phyloP scores from a whole-genome alignment of 495 filamentous ascomycete genomes.

The Patellaria atrata region DNA sequence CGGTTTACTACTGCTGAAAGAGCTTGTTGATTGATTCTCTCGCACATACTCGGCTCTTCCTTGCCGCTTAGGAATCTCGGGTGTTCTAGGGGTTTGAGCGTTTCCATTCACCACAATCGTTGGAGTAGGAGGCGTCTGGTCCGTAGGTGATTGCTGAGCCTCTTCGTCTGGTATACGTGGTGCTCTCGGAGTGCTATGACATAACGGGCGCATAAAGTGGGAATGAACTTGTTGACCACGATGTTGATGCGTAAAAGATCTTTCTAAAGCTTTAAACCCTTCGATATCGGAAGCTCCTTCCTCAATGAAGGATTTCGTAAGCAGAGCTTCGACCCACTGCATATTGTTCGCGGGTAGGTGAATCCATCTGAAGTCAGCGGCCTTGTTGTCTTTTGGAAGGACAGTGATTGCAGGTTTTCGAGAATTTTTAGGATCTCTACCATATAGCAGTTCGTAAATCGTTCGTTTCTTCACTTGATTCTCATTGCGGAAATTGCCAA shows the following conservation, averaged over 20 bases:
- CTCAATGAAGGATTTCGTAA: conserved; percentile 55
- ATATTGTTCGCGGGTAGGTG: conserved; percentile 53
- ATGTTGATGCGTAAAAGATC: conserved; percentile 50
- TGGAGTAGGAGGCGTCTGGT: too few species aligned
- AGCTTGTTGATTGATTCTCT: too few species aligned
- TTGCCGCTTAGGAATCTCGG: too few species aligned
- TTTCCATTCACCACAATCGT: too few species aligned
- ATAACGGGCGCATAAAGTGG: conserved; percentile 51
- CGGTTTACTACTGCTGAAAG: too few species aligned
- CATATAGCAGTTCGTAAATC: conserved; percentile 40
- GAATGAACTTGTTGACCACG: conserved; percentile 46
- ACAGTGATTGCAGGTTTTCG: conserved; percentile 40
- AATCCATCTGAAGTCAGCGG: conserved; percentile 50
- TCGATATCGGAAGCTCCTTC: conserved; percentile 50
- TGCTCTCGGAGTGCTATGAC: conserved; percentile 42
- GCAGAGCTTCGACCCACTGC: conserved; percentile 45
- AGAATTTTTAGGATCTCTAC: conserved; percentile 39
- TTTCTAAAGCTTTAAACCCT: conserved; percentile 52
- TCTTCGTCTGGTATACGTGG: conserved; percentile 27
- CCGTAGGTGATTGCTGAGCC: too few species aligned
- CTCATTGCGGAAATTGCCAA: conserved; percentile 51
- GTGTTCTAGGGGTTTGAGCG: too few species aligned
- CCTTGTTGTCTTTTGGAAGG: conserved; percentile 36
- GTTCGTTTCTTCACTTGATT: conserved; percentile 31
- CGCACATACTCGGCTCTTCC: too few species aligned